phyloP scores from a whole-genome alignment of 2,329 filamentous ascomycete genomes.

The Talaromyces verruculosus region DNA sequence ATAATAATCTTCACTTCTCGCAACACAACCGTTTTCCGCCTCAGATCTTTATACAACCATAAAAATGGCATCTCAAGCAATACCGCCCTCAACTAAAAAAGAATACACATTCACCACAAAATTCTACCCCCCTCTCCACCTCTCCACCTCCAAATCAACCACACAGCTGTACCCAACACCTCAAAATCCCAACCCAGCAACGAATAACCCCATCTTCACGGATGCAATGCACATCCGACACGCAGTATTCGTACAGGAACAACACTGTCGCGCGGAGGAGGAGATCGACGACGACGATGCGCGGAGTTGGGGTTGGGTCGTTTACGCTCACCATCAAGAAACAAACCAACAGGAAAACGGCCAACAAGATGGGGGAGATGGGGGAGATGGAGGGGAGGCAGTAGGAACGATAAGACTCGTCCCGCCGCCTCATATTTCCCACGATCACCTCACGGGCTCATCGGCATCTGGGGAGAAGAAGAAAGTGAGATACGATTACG shows the following conservation, averaged over 20 bases:
- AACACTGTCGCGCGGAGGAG: slow-evolving; percentile 58
- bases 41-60: background rate
- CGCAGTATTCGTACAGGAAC: slow-evolving; percentile 59
- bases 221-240: slow-evolving; percentile 60
- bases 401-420: slow-evolving; percentile 78
- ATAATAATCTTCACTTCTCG: background rate
- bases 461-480: too few species aligned
- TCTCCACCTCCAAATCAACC: background rate
- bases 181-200: slow-evolving; percentile 25
- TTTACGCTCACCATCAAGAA: slow-evolving; percentile 55
- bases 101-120: slow-evolving; percentile 9
- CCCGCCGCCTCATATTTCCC: slow-evolving; percentile 71
- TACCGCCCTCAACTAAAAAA: background rate
- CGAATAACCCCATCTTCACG: slow-evolving; percentile 56
- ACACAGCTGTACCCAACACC: slow-evolving; percentile 30
- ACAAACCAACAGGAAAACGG: too few species aligned
- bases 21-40: background rate
- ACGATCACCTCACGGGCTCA: slow-evolving; percentile 37
- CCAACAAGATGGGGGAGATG: slow-evolving; percentile 40
- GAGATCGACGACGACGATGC: slow-evolving; percentile 81
- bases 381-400: slow-evolving; percentile 39
- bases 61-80: background rate
- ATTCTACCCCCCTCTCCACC: slow-evolving; percentile 10
- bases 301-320: slow-evolving; percentile 80
- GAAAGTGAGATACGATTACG: slow-evolving; percentile 38